phyloP scores from a whole-genome alignment of 2,329 filamentous ascomycete species.

The Exophiala alcalophila region DNA sequence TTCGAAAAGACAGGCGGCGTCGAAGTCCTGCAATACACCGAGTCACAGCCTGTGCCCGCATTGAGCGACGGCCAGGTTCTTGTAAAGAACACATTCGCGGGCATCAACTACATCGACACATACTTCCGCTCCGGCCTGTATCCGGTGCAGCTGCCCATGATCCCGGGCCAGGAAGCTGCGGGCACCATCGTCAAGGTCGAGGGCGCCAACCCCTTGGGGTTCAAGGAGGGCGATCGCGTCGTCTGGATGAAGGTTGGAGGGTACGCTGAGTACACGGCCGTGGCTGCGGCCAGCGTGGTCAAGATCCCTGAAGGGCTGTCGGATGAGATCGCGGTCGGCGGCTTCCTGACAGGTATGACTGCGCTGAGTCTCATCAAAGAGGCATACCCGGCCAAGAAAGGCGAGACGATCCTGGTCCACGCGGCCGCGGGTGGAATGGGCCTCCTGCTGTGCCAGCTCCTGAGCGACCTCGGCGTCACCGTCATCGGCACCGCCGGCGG shows the following conservation, averaged over 20 bases:
- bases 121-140: slow-evolving; percentile 89
- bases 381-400: slow-evolving; percentile 65
- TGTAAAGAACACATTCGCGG: slow-evolving; percentile 74
- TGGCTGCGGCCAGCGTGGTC: slow-evolving; percentile 54
- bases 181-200: slow-evolving; percentile 66
- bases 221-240: slow-evolving; percentile 67
- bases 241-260: slow-evolving; percentile 60
- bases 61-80: slow-evolving; percentile 69
- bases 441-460: slow-evolving; percentile 66
- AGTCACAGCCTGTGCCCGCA: slow-evolving; percentile 67
- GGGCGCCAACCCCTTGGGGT: slow-evolving; percentile 49
- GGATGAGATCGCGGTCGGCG: slow-evolving; percentile 63
- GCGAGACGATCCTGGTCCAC: slow-evolving; percentile 80
- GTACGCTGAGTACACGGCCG: slow-evolving; percentile 61
- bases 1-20: slow-evolving; percentile 69
- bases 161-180: slow-evolving; percentile 74
- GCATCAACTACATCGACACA: slow-evolving; percentile 87
- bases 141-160: slow-evolving; percentile 62
- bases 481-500: slow-evolving; percentile 78
- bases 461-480: slow-evolving; percentile 68
- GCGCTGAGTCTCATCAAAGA: slow-evolving; percentile 77
- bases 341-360: slow-evolving; percentile 77
- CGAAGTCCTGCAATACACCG: slow-evolving; percentile 69
- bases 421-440: slow-evolving; percentile 83
- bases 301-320: slow-evolving; percentile 62